Base-by-base conservation (phyloP, 2,329 filamentous ascomycete species). In the Chaetothyriales sp. region DNA sequence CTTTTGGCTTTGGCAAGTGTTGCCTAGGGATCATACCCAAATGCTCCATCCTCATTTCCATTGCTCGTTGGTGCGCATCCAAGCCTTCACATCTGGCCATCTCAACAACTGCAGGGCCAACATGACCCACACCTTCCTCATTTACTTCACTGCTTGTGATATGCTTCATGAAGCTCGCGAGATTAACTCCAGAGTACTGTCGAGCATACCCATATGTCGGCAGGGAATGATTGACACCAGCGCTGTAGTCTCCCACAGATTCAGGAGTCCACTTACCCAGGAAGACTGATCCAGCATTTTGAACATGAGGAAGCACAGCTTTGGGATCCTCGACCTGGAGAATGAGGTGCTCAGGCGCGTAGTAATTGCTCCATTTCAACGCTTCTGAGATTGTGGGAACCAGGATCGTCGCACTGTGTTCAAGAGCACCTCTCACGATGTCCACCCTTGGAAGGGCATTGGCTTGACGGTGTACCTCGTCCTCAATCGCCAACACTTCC, bases 141-240 rank as follows among this genome's bases (percentile, higher is more conserved):
- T 87, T 94, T 55, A 98, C 75, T 66, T 94, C 86, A 0, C 88
- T 87, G 70, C 86, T 92, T 39, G 92, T 98, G 63, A 98, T 95
- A 73, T 96, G 88, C 73, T 98, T 98, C 66, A 95, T 78, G 70
- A 95, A 98, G 2, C 90, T 96, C 28, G 80, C 87, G 5, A 98
- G 78, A 67, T 95, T 98, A 63, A 98, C 92, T 49, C 92, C 92
- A 5, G 88, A 95, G 72, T 98, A 98, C 68, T 98, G 92, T 71
- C 94, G 95, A 47, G 92, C 92, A 63, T 94, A 98, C 43, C 92
- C 92, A 64, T 96, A 98, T 0, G 92, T 98, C 49, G 92, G 92
- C 58, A 98, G 73, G 52, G 86, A 93, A 73, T 98, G 92, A 68
- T 98, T 98, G 43, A 98, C 92, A 63, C 92, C 92, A 49, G 92